Percentiles rank a stretch among this genome's conserved stretches.
Conservation (phyloP, 2,329 filamentous ascomycete species). For the Fusarium cicatricum region DNA sequence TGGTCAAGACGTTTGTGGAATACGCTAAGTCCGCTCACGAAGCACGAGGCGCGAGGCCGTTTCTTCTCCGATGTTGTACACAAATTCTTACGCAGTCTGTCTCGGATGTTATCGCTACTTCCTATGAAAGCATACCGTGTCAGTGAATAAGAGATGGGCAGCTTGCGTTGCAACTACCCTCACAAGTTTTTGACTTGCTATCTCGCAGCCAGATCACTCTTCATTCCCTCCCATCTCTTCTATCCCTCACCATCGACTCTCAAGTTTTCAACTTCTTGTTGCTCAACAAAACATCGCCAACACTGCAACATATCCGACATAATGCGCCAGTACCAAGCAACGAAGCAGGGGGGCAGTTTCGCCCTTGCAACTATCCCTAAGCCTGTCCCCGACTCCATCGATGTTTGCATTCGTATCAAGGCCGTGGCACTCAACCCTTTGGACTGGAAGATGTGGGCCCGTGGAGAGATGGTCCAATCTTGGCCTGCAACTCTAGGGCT, state of each 20-base stretch:
- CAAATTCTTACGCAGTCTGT: not conserved
- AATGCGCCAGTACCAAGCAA: slow-evolving; percentile 30
- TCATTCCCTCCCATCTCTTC: too few species aligned
- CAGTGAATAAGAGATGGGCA: not conserved
- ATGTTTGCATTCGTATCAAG: slow-evolving; percentile 32
- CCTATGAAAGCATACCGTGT: not conserved
- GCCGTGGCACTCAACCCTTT: slow-evolving; percentile 36
- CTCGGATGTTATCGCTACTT: not conserved
- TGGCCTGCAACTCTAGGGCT: slow-evolving; percentile 34
- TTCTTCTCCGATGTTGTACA: not conserved
- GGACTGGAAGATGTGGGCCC: slow-evolving; percentile 33
- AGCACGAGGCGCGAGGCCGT: not conserved
- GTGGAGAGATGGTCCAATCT: slow-evolving; percentile 25
- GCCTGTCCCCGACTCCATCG: slow-evolving; percentile 16
- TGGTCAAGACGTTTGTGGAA: not conserved
- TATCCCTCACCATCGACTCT: not conserved
- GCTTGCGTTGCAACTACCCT: not conserved
- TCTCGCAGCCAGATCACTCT: too few species aligned
- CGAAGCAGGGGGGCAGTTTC: slow-evolving; percentile 27
- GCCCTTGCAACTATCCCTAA: slow-evolving; percentile 21
- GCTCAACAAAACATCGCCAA: not conserved
- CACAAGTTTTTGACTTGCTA: too few species aligned
- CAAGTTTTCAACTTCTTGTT: not conserved
- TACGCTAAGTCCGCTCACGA: not conserved
- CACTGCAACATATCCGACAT: slow-evolving; percentile 9